Evolutionary conservation across 2,329 filamentous ascomycete genomes (phyloP).

Genomic region (Fusarium miscanthi): DNA sequence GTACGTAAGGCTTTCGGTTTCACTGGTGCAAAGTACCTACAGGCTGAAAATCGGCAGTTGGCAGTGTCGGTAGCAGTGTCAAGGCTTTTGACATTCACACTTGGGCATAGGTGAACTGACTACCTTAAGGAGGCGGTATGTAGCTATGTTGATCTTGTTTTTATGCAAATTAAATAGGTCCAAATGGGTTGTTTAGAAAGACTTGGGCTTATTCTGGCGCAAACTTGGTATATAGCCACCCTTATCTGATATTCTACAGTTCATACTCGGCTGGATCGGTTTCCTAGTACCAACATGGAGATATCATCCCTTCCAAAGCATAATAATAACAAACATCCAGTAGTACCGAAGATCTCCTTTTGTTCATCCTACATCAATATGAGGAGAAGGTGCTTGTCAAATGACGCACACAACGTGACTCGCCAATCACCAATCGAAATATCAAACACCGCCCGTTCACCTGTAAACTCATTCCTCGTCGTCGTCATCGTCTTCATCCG

Average conservation of each 20-base stretch:
- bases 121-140: neutral
- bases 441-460: neutral
- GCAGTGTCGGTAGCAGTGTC: neutral
- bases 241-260: neutral
- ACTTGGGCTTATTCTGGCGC: neutral
- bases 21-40: no score
- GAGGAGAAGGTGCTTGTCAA: neutral
- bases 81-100: neutral
- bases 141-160: no score
- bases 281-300: neutral
- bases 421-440: neutral
- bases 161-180: neutral
- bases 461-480: neutral
- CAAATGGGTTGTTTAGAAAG: neutral
- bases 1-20: neutral
- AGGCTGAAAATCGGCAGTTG: neutral
- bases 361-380: neutral
- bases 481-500: neutral
- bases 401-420: neutral
- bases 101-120: neutral
- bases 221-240: neutral
- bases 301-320: neutral
- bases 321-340: neutral
- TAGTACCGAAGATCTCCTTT: neutral
- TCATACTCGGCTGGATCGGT: neutral